These are phyloP conservation scores for Dothideomycetidae sp. DNA, from an alignment of 2,329 filamentous ascomycete species.

Conservation along the genomic window DNA sequence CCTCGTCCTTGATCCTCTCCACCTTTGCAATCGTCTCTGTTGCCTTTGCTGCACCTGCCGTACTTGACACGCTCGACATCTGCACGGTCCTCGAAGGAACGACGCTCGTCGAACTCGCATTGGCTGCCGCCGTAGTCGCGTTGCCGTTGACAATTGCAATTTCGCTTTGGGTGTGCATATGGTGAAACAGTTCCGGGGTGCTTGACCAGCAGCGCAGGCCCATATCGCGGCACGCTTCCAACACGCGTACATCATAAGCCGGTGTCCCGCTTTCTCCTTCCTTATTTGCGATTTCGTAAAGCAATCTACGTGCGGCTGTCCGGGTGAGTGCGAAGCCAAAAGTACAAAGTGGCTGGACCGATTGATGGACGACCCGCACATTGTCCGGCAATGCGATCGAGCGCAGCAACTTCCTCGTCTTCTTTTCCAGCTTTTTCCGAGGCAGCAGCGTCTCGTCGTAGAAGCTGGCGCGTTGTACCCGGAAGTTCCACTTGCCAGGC, in stretches of 20 bases:
- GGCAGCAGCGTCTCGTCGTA: slow-evolving; percentile 25
- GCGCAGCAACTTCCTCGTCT: slow-evolving; percentile 25
- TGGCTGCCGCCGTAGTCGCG: slow-evolving; percentile 9
- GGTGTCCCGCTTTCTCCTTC: slow-evolving; percentile 18
- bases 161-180: slow-evolving; percentile 22
- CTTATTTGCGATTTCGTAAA: slow-evolving; percentile 23
- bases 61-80: no score
- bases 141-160: slow-evolving; percentile 22
- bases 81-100: slow-evolving; percentile 3
- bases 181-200: slow-evolving; percentile 29
- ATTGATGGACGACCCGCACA: slow-evolving; percentile 27
- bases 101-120: slow-evolving; percentile 1
- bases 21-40: slow-evolving; percentile 7
- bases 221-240: slow-evolving; percentile 25
- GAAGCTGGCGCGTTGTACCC: slow-evolving; percentile 20
- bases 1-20: slow-evolving; percentile 3
- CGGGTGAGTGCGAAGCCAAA: slow-evolving; percentile 32
- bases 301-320: slow-evolving; percentile 20
- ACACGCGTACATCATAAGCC: slow-evolving; percentile 29
- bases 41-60: background rate
- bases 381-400: slow-evolving; percentile 24
- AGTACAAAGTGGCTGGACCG: slow-evolving; percentile 30
- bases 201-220: slow-evolving; percentile 24
- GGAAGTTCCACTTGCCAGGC: slow-evolving; percentile 16
- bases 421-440: slow-evolving; percentile 23